Conservation (phyloP, 768 basidiomycete genomes). For the Boletus rubroflammeus region DNA sequence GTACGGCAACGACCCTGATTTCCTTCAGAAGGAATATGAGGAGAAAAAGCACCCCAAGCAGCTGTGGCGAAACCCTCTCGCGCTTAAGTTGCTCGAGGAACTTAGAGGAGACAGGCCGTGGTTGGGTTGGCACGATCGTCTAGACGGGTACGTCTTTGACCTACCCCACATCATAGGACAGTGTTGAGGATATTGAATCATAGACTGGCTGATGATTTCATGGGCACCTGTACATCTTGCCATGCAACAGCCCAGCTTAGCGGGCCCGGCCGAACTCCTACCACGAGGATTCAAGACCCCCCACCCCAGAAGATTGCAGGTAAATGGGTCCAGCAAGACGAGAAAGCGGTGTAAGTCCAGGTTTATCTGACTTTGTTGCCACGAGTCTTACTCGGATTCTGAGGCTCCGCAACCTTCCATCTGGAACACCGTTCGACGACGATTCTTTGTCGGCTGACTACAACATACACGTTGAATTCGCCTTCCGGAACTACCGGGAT, state of each 20-base stretch:
- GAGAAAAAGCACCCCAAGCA: neutral
- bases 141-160: neutral
- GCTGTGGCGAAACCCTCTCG: neutral
- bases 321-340: neutral
- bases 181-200: neutral
- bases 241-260: constrained; percentile 1
- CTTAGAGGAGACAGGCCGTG: neutral
- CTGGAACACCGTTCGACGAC: neutral
- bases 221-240: constrained; percentile 1
- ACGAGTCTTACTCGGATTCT: neutral
- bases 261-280: neutral
- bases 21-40: constrained; percentile 1
- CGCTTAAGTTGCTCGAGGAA: neutral
- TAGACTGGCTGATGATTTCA: constrained; percentile 3
- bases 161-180: neutral
- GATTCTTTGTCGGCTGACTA: neutral
- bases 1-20: neutral
- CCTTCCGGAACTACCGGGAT: neutral
- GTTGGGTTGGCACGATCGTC: constrained; percentile 4
- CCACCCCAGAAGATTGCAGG: neutral
- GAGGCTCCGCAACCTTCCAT: neutral
- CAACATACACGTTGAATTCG: neutral
- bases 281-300: neutral
- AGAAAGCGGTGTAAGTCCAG: neutral
- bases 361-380: neutral